A percentile compares a stretch with the other conserved stretches of the same genome.
phyloP scores from a whole-genome alignment of 768 basidiomycete genomes.

The Boletus subcaerulescens region DNA sequence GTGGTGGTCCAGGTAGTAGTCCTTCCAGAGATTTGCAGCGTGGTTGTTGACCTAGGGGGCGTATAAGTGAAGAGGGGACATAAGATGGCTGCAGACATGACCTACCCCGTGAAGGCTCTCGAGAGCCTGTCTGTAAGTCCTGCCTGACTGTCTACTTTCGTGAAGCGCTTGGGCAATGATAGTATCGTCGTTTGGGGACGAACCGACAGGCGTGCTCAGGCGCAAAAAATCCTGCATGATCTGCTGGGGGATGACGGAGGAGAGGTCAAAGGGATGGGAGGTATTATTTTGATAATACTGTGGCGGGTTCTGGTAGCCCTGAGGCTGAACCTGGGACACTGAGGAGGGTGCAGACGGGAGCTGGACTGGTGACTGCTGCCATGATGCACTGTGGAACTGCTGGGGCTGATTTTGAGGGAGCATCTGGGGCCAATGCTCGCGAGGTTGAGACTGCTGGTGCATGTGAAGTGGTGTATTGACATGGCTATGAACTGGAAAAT shows the following conservation, averaged over 20 bases:
- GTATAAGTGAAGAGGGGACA: constrained; percentile 3
- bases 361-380: constrained; percentile 33
- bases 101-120: constrained; percentile 65
- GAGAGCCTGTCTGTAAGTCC: constrained; percentile 61
- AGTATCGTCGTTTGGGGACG: constrained; percentile 51
- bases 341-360: constrained; percentile 35
- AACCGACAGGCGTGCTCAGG: constrained; percentile 52
- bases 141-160: constrained; percentile 38
- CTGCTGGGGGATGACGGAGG: constrained; percentile 45
- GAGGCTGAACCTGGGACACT: constrained; percentile 19
- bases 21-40: constrained; percentile 68
- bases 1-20: constrained; percentile 73
- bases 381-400: constrained; percentile 27
- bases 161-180: constrained; percentile 49
- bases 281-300: constrained; percentile 23
- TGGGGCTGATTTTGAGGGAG: constrained; percentile 27
- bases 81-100: constrained; percentile 3
- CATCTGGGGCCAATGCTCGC: constrained; percentile 24
- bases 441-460: constrained; percentile 20
- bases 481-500: constrained; percentile 11
- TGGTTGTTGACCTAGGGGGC: constrained; percentile 41
- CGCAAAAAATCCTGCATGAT: constrained; percentile 55
- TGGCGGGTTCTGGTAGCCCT: constrained; percentile 12
- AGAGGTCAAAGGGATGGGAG: constrained; percentile 28
- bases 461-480: constrained; percentile 9